Evolutionary conservation across 768 basidiomycete genomes (phyloP).

Genomic region (Suillus sp.): DNA sequence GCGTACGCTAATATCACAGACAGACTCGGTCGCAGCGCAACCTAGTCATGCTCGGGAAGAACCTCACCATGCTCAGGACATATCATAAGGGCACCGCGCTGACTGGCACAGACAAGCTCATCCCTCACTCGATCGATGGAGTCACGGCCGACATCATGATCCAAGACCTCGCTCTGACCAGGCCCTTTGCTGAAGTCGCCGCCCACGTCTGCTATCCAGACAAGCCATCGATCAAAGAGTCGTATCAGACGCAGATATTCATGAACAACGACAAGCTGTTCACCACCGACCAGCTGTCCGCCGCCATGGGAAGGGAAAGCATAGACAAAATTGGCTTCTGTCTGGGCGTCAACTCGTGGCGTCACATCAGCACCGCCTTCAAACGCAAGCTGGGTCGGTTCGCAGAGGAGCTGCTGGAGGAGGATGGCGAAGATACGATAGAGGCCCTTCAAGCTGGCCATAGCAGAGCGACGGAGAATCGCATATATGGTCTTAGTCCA

Average conservation of each 20-base stretch:
- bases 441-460: too few species aligned
- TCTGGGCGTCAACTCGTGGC: too few species aligned
- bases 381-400: too few species aligned
- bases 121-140: slow-evolving; percentile 29
- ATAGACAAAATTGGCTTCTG: too few species aligned
- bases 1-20: too few species aligned
- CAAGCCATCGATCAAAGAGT: background rate
- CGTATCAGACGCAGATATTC: slow-evolving; percentile 22
- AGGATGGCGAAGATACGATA: too few species aligned
- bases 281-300: background rate
- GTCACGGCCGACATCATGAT: slow-evolving; percentile 29
- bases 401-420: too few species aligned
- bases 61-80: slow-evolving; percentile 18
- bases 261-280: slow-evolving; percentile 24
- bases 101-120: slow-evolving; percentile 22
- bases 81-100: slow-evolving; percentile 22
- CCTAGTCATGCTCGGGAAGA: slow-evolving; percentile 19
- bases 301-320: too few species aligned
- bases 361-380: too few species aligned
- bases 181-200: slow-evolving; percentile 19
- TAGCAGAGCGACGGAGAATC: too few species aligned
- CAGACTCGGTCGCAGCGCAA: slow-evolving; percentile 18
- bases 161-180: slow-evolving; percentile 27
- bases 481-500: too few species aligned
- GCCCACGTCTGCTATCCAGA: slow-evolving; percentile 17